phyloP scores from a whole-genome alignment of 2,329 filamentous ascomycete species.

The Penicillium brasilianum region DNA sequence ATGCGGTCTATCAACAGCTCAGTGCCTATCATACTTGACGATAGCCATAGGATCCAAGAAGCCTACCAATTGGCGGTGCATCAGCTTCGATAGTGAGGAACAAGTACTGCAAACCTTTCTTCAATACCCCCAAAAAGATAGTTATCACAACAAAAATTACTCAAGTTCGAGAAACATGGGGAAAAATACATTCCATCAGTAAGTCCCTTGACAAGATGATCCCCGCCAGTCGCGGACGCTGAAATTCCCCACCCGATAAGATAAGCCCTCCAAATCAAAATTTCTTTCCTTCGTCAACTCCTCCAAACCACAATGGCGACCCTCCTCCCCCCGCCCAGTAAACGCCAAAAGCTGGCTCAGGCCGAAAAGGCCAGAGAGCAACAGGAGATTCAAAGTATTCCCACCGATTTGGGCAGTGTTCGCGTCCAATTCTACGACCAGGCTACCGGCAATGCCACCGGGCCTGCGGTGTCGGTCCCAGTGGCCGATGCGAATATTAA shows the following conservation, averaged over 20 bases:
- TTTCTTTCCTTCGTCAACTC: conserved; percentile 18
- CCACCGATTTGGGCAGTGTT: conserved; percentile 74
- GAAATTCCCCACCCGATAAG: conserved; percentile 26
- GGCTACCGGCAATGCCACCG: conserved; percentile 70
- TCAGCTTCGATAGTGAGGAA: too few relatives aligned
- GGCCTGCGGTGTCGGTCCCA: conserved; percentile 73
- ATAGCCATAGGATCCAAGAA: too few relatives aligned
- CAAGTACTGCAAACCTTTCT: too few relatives aligned
- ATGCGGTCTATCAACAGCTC: too few relatives aligned
- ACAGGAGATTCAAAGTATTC: conserved; percentile 71
- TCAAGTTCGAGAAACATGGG: too few relatives aligned
- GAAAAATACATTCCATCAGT: too few relatives aligned
- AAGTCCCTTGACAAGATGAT: too few relatives aligned
- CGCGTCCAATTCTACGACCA: conserved; percentile 88
- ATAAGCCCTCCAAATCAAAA: conserved; percentile 27
- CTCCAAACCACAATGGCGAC: conserved; percentile 69
- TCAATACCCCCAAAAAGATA: too few relatives aligned
- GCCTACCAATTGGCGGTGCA: too few relatives aligned
- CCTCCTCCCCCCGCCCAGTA: conserved; percentile 80
- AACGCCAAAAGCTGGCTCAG: conserved; percentile 79
- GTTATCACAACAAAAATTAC: too few relatives aligned
- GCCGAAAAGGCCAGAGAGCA: conserved; percentile 74
- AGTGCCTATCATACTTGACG: too few relatives aligned
- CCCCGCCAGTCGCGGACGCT: neutral
- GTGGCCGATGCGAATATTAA: conserved; percentile 85